Base-by-base conservation (phyloP, 2,329 filamentous ascomycete species). In the Colletotrichum sp. region DNA sequence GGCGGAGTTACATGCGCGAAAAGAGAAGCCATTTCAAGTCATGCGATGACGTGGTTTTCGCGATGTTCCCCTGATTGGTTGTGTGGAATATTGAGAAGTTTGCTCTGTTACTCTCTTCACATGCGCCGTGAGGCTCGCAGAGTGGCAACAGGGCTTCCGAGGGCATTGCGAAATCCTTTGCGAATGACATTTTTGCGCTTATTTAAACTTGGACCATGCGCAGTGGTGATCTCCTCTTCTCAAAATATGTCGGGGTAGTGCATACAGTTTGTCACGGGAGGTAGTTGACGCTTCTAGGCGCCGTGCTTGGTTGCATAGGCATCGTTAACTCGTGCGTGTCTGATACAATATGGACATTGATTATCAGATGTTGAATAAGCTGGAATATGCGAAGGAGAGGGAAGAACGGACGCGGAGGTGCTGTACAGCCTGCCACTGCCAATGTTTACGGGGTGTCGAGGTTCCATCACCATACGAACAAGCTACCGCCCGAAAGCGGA, bases 291-390 rank as follows among this genome's bases (percentile, higher is more conserved):
- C 5, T 22, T 49, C 9, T 2, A 8, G 11, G 19, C 11, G 1
- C 9, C 44, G 13, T 13, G n/a, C n/a, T 6, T 12, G 44, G 44
- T 22, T 22, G 44, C n/a, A 52, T 52, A 8, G n/a, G 13, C 19
- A n/a, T 49, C n/a, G 6, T 49, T 4, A 13, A 49, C n/a, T 49
- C 44, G 3, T 49, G 44, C 11, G 2, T 49, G 12, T 22, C 12
- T 49, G 6, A 4, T 49, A 0, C 0, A 1, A 0, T 13, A 49
- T 49, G 9, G n/a, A 6, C 6, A 49, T 7, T 49, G n/a, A 49
- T 49, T 22, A 7, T 8, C 7, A 13, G 11, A 49, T 22, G n/a
- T 6, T 1, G 9, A 13, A 49, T 49, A 49, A 49, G 44, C 44
- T 22, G n/a, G 19, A 49, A 49, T 12, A 13, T 22, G 9, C 6